phyloP scores from a whole-genome alignment of 2,329 filamentous ascomycete genomes.

The Fusarium keratoplasticum region DNA sequence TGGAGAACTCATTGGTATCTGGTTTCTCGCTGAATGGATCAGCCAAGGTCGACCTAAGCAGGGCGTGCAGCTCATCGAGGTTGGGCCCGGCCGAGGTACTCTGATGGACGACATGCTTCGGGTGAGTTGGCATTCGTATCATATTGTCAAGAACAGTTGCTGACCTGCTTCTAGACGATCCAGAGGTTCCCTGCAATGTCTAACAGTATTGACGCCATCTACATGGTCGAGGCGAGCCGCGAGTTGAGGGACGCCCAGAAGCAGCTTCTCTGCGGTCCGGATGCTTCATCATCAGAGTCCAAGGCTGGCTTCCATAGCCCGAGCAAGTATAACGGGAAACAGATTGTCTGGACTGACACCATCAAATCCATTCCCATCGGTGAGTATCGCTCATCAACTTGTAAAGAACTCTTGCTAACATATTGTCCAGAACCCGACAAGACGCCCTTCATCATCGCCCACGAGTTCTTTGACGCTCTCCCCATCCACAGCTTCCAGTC shows the following conservation, averaged over 20 bases:
- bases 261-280: slow-evolving; percentile 80
- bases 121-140: slow-evolving; percentile 62
- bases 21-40: slow-evolving; percentile 97
- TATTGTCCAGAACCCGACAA: slow-evolving; percentile 67
- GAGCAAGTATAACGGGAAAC: slow-evolving; percentile 78
- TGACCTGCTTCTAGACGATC: slow-evolving; percentile 71
- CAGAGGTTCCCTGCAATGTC: slow-evolving; percentile 84
- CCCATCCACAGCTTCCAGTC: slow-evolving; percentile 96
- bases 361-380: slow-evolving; percentile 82
- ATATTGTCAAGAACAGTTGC: neutral
- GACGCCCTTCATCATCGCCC: slow-evolving; percentile 92
- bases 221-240: slow-evolving; percentile 93
- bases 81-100: slow-evolving; percentile 93
- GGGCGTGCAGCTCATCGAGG: slow-evolving; percentile 90
- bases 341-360: slow-evolving; percentile 92
- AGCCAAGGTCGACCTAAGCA: slow-evolving; percentile 80
- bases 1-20: slow-evolving; percentile 92
- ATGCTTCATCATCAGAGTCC: slow-evolving; percentile 74
- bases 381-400: slow-evolving; percentile 48
- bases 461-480: slow-evolving; percentile 98
- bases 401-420: neutral
- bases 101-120: slow-evolving; percentile 97
- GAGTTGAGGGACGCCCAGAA: slow-evolving; percentile 83
- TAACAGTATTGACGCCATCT: slow-evolving; percentile 84
- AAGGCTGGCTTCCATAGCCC: slow-evolving; percentile 79